Conservation (phyloP, 169 alveolate genomes). For the Plasmodium falciparum region DNA sequence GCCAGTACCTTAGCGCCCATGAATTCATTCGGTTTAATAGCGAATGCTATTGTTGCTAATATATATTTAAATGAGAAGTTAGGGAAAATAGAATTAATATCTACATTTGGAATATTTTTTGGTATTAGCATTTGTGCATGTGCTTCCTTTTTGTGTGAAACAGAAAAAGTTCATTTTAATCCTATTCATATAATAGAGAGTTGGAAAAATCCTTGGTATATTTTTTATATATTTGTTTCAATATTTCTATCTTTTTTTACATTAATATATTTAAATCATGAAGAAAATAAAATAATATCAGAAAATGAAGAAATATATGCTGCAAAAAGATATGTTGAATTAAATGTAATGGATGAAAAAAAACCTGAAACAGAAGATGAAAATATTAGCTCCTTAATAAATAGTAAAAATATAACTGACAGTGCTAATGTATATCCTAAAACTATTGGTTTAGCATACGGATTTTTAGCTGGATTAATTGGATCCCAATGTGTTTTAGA, state of each 20-base stretch:
- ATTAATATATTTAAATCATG: slow-evolving; percentile 81
- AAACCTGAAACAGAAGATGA: slow-evolving; percentile 60
- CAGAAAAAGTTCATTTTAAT: slow-evolving; percentile 49
- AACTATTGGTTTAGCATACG: slow-evolving; percentile 84
- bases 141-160: slow-evolving; percentile 85
- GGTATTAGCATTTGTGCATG: slow-evolving; percentile 88
- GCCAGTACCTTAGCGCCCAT: slow-evolving; percentile 90
- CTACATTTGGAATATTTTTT: slow-evolving; percentile 86
- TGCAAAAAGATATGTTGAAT: slow-evolving; percentile 78
- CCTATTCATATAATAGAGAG: slow-evolving; percentile 80
- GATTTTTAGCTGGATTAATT: slow-evolving; percentile 88
- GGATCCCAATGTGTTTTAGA: slow-evolving; percentile 90
- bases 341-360: slow-evolving; percentile 74
- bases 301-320: slow-evolving; percentile 80
- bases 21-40: slow-evolving; percentile 89
- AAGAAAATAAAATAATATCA: slow-evolving; percentile 80
- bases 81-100: slow-evolving; percentile 85
- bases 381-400: slow-evolving; percentile 19
- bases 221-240: slow-evolving; percentile 83
- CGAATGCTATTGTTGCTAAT: slow-evolving; percentile 89
- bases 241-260: slow-evolving; percentile 84
- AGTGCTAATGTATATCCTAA: slow-evolving; percentile 77
- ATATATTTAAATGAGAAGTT: slow-evolving; percentile 85
- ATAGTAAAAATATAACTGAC: slow-evolving; percentile 52
- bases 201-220: slow-evolving; percentile 89